A percentile compares a stretch with the other conserved stretches of the same genome.
Conservation (phyloP, 2,329 filamentous ascomycete genomes). For the Aciculosporium take region DNA sequence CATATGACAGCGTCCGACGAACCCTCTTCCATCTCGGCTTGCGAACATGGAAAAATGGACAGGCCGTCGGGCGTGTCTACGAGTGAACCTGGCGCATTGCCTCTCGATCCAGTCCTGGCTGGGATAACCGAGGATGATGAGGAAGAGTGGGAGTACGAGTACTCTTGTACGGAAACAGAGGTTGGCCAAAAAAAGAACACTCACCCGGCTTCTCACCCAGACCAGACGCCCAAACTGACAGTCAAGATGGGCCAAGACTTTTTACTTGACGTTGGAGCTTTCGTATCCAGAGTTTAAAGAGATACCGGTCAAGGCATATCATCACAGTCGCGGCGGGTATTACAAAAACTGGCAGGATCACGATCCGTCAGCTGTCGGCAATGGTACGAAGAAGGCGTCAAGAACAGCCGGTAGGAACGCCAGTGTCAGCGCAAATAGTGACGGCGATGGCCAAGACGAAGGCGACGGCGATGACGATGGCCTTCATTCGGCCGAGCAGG, state of each 20-base stretch:
- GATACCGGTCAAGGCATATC: constrained; percentile 23
- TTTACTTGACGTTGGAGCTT: constrained; percentile 49
- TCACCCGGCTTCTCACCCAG: not conserved
- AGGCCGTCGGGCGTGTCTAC: not conserved
- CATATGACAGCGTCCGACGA: too few species aligned
- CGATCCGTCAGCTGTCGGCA: constrained; percentile 8
- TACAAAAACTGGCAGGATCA: constrained; percentile 27
- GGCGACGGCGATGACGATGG: too few species aligned
- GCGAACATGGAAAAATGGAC: constrained; percentile 4
- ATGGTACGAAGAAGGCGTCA: constrained; percentile 17
- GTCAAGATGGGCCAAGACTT: constrained; percentile 31
- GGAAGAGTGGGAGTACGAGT: constrained; percentile 55
- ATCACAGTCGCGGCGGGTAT: constrained; percentile 31
- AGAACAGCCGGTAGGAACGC: constrained; percentile 15
- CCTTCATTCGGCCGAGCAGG: too few species aligned
- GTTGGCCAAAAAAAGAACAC: constrained; percentile 23
- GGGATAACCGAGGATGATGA: constrained; percentile 25
- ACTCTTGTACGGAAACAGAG: constrained; percentile 49
- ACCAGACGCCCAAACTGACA: not conserved
- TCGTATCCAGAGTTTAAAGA: constrained; percentile 44
- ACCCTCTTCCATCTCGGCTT: too few species aligned
- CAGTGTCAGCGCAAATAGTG: constrained; percentile 17
- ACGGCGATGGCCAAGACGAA: constrained; percentile 13
- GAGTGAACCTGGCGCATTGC: constrained; percentile 15
- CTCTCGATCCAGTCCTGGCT: constrained; percentile 15